Percentiles rank a stretch among this genome's conserved stretches.
Conservation (phyloP, 768 basidiomycete genomes). For the Pholiota molesta region DNA sequence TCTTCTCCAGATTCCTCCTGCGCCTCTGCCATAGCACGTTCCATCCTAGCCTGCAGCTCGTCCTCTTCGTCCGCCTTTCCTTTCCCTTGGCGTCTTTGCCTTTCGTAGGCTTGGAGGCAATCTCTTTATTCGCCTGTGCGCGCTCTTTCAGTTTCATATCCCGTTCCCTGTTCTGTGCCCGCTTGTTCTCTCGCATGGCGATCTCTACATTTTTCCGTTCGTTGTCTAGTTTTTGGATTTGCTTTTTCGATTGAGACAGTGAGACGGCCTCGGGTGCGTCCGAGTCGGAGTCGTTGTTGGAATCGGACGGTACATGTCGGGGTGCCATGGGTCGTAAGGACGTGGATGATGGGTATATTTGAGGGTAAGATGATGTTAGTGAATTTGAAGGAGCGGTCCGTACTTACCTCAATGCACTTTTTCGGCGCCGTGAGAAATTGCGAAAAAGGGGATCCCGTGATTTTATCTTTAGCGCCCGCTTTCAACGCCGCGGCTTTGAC, state of each 20-base stretch:
- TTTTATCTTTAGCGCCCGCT: no score
- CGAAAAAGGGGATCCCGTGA: no score
- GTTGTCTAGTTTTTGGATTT: conserved; percentile 38
- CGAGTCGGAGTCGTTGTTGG: conserved; percentile 20
- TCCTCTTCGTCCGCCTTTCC: conserved; percentile 18
- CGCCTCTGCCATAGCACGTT: conserved; percentile 45
- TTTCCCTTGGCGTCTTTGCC: conserved; percentile 7
- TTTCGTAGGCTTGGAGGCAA: neutral
- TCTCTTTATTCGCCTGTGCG: conserved; percentile 31
- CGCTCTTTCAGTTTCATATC: conserved; percentile 55
- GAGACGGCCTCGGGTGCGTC: conserved; percentile 56
- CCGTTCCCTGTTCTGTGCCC: conserved; percentile 46
- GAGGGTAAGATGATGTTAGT: no score
- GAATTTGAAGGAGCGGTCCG: no score
- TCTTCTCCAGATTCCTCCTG: conserved; percentile 26
- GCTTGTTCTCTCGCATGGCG: conserved; percentile 42
- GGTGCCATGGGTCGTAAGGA: conserved; percentile 17
- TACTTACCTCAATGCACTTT: no score
- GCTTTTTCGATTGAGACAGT: conserved; percentile 47
- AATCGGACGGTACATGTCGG: conserved; percentile 6
- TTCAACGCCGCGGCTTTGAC: no score
- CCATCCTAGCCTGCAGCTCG: conserved; percentile 36
- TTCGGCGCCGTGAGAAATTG: no score
- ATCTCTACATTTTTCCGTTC: conserved; percentile 38
- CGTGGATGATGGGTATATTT: no score